phyloP scores from a whole-genome alignment of 176 grass and related monocot genomes.

The Hordeum vulgare region DNA sequence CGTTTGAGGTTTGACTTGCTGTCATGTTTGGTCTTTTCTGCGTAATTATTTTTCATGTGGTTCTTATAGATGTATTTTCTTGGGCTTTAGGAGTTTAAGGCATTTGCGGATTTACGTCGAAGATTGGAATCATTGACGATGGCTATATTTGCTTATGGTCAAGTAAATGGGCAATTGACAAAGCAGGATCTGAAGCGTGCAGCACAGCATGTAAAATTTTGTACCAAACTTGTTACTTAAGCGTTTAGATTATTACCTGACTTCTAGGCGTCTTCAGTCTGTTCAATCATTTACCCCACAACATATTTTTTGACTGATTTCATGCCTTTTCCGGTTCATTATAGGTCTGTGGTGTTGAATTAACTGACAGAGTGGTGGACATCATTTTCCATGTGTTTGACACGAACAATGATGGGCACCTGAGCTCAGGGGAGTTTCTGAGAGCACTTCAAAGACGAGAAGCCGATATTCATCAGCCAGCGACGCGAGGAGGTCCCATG shows the following conservation, averaged over 20 bases:
- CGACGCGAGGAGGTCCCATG: conserved; percentile 32
- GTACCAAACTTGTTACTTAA: neutral
- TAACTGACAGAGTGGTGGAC: conserved; percentile 73
- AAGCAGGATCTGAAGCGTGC: conserved; percentile 87
- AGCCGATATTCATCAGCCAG: conserved; percentile 46
- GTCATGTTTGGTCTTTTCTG: neutral
- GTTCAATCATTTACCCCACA: neutral
- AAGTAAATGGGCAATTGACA: conserved; percentile 75
- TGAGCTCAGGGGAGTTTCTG: conserved; percentile 79
- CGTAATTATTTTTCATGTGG: neutral
- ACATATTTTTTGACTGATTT: neutral
- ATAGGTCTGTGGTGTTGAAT: conserved; percentile 66
- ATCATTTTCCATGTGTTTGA: conserved; percentile 86
- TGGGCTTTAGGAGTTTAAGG: conserved; percentile 72
- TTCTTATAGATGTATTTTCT: neutral
- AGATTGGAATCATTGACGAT: conserved; percentile 59
- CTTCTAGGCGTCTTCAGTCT: neutral
- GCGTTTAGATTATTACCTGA: neutral
- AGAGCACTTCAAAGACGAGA: conserved; percentile 71
- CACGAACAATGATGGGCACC: conserved; percentile 56
- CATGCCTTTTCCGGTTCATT: neutral
- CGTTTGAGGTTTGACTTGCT: conserved; percentile 64
- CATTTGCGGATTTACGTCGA: conserved; percentile 72
- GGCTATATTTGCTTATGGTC: conserved; percentile 75
- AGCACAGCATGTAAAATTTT: conserved; percentile 55